These are phyloP conservation scores for Aphanoascus verrucosus DNA, from an alignment of 2,329 filamentous ascomycete genomes.

Conservation along the genomic window DNA sequence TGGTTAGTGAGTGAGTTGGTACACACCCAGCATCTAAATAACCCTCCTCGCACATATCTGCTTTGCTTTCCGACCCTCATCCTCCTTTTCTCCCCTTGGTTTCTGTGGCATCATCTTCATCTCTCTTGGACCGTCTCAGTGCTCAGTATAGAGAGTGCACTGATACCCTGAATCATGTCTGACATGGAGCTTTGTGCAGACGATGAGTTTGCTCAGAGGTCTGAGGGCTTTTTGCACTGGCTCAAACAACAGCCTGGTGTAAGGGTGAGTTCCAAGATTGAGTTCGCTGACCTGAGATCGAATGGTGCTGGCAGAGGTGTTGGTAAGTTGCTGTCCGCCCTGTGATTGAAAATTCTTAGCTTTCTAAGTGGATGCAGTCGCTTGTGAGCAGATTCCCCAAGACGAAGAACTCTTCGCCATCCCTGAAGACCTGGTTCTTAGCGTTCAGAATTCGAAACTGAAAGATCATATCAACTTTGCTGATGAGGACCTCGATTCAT, in stretches of 20 bases:
- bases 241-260: slow-evolving; percentile 42
- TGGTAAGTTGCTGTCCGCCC: slow-evolving; percentile 39
- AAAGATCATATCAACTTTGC: slow-evolving; percentile 46
- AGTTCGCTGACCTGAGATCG: slow-evolving; percentile 47
- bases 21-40: background rate
- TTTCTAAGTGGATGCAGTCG: slow-evolving; percentile 45
- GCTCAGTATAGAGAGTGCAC: background rate
- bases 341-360: slow-evolving; percentile 14
- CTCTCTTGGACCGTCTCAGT: background rate
- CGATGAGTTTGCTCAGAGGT: slow-evolving; percentile 37
- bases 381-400: slow-evolving; percentile 55
- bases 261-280: slow-evolving; percentile 47
- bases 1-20: background rate
- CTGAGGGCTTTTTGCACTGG: slow-evolving; percentile 48
- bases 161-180: background rate
- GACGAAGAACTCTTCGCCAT: slow-evolving; percentile 74
- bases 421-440: slow-evolving; percentile 61
- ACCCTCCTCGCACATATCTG: background rate
- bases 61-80: background rate
- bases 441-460: slow-evolving; percentile 60
- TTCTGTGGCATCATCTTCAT: background rate
- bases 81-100: background rate
- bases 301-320: slow-evolving; percentile 51
- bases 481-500: slow-evolving; percentile 41
- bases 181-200: background rate